phyloP scores from a whole-genome alignment of 345 rosid genomes.

The Triadica sebifera region DNA sequence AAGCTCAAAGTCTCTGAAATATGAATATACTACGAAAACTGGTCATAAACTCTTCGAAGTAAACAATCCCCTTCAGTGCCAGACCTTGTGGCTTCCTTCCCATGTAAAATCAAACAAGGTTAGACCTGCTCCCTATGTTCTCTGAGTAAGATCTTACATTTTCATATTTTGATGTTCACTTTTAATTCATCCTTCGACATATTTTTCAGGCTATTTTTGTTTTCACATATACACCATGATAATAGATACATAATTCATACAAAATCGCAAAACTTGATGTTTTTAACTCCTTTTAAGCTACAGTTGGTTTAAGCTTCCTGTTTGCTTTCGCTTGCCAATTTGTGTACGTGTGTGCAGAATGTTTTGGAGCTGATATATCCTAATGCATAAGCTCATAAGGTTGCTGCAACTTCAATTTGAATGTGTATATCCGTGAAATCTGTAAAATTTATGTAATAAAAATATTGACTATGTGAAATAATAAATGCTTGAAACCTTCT shows the following conservation, averaged over 20 bases:
- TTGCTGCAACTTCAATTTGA: neutral
- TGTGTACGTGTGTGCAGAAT: neutral
- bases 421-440: neutral
- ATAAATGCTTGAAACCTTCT: neutral
- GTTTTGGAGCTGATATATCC: neutral
- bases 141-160: neutral
- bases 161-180: neutral
- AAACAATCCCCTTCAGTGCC: slow-evolving; percentile 31
- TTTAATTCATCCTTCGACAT: too few species aligned
- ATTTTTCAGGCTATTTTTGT: too few species aligned
- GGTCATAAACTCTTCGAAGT: slow-evolving; percentile 25
- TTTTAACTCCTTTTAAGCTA: neutral
- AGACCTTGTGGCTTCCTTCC: slow-evolving; percentile 30
- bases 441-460: neutral
- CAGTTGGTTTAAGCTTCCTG: slow-evolving; percentile 10
- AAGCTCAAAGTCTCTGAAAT: slow-evolving; percentile 22
- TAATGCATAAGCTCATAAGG: neutral
- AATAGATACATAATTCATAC: neutral
- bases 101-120: slow-evolving; percentile 34
- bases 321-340: slow-evolving; percentile 1
- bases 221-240: neutral
- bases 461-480: neutral
- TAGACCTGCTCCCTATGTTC: neutral
- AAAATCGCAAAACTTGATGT: neutral
- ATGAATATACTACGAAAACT: slow-evolving; percentile 18